A percentile compares a stretch with the other conserved stretches of the same genome.
phyloP scores from a whole-genome alignment of 495 filamentous ascomycete species.

The Hypoxylon trugodes region DNA sequence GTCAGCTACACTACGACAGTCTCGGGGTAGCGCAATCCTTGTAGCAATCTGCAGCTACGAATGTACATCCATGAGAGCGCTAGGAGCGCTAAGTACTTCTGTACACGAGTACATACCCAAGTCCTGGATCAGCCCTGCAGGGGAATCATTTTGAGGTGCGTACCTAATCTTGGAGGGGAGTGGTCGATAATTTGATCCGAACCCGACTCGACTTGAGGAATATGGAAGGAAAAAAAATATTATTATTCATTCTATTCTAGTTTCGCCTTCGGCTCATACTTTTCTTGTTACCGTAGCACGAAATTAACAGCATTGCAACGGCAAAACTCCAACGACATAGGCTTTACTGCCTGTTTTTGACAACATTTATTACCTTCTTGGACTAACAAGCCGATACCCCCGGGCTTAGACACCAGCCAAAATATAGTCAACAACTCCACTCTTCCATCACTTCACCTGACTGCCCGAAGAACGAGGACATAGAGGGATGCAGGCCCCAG shows the following conservation, averaged over 20 bases:
- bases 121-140: constrained; percentile 38
- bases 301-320: constrained; percentile 2
- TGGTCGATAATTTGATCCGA: constrained; percentile 23
- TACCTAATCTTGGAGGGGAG: constrained; percentile 4
- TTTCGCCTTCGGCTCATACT: background rate
- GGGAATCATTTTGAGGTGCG: constrained; percentile 2
- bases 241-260: constrained; percentile 11
- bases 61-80: no score
- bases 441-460: constrained; percentile 38
- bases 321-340: constrained; percentile 17
- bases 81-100: background rate
- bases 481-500: constrained; percentile 24
- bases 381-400: constrained; percentile 16
- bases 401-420: constrained; percentile 32
- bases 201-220: no score
- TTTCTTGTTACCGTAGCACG: constrained; percentile 17
- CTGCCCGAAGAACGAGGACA: constrained; percentile 43
- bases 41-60: constrained; percentile 18
- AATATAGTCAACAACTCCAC: constrained; percentile 38
- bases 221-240: constrained; percentile 16
- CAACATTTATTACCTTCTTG: background rate
- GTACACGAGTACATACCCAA: constrained; percentile 18
- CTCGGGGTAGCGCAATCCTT: constrained; percentile 6
- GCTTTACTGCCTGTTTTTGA: constrained; percentile 1
- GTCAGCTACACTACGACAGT: constrained; percentile 22